Base-by-base conservation (phyloP, 2,329 filamentous ascomycete genomes). In the Pyrenophora graminea region DNA sequence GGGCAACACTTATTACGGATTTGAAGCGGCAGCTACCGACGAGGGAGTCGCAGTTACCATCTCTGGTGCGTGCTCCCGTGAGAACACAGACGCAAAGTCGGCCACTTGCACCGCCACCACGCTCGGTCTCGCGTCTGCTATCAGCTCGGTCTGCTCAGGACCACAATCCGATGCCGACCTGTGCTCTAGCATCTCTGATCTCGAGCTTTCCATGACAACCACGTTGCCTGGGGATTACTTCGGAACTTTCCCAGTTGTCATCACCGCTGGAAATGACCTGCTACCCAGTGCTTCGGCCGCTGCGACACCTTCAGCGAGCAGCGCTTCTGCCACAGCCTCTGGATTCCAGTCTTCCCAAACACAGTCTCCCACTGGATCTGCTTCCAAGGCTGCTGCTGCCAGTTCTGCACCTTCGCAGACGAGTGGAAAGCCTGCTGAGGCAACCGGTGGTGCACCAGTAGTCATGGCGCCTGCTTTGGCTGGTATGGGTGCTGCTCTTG, bases 181-280 rank as follows among this genome's bases (percentile, higher is more conserved):
- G 6, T 52, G 49, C 33, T 36, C 25, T 12, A 21, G 17, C 5
- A 39, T 27, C 9, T 23, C 13, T 17, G 27, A 15, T 41, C 19
- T 41, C 13, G 48, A 39, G 6, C 33, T 36, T 2, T 23, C 9
- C 10, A 23, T n/a, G 19, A 30, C 44, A n/a, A 48, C 27, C 10
- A 33, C 45, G 3, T 21, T 52, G 6, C 49, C 53, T 4, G 48
- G 51, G 6, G 48, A 54, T 30, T 59, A 52, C 15, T 25, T 66
- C 25, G 52, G 51, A 10, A 61, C 58, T 9, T 62, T 59, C 42
- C 45, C 57, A 15, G 34, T 70, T 13, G 48, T 67, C 42, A 61
- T 70, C 39, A 71, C 69, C 1, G 66, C 66, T 9, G 66, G 66
- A 13, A 51, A 48, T 6, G 61, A 69, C 25, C 66, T 64, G 41